Evolutionary conservation across 305 asterid species (phyloP).

Genomic region (Fraxinus sp.): DNA sequence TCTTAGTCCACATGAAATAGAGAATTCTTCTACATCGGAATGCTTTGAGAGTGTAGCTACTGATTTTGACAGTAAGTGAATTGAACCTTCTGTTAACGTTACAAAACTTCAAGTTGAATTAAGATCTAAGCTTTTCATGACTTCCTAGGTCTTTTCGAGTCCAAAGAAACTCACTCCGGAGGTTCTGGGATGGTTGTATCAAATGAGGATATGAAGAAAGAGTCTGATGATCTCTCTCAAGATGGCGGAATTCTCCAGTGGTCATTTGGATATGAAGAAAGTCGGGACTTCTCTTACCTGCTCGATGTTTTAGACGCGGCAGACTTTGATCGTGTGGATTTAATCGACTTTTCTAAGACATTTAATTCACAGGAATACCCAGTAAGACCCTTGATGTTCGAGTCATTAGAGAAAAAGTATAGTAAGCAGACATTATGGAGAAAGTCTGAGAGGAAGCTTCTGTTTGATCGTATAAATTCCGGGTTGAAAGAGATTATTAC

Average conservation of each 20-base stretch:
- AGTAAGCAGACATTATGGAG: constrained; percentile 42
- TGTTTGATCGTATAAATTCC: constrained; percentile 40
- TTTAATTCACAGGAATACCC: constrained; percentile 27
- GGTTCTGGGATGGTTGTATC: constrained; percentile 40
- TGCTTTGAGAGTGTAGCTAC: not conserved
- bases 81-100: not conserved
- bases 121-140: not conserved
- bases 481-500: constrained; percentile 29
- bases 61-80: constrained; percentile 32
- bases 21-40: constrained; percentile 21
- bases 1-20: constrained; percentile 30
- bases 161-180: constrained; percentile 31
- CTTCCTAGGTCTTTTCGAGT: constrained; percentile 29
- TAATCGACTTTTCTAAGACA: constrained; percentile 4
- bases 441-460: constrained; percentile 38
- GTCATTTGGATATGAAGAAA: constrained; percentile 25
- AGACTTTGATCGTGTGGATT: constrained; percentile 3
- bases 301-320: constrained; percentile 45
- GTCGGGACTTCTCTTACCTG: constrained; percentile 39
- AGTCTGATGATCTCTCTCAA: constrained; percentile 14
- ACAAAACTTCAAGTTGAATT: not conserved
- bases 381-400: constrained; percentile 29
- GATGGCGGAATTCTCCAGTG: constrained; percentile 18
- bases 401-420: constrained; percentile 39
- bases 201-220: constrained; percentile 28